These are phyloP conservation scores for Isabelozyma rhagii DNA, from an alignment of 805 yeast genomes.

Conservation along the genomic window DNA sequence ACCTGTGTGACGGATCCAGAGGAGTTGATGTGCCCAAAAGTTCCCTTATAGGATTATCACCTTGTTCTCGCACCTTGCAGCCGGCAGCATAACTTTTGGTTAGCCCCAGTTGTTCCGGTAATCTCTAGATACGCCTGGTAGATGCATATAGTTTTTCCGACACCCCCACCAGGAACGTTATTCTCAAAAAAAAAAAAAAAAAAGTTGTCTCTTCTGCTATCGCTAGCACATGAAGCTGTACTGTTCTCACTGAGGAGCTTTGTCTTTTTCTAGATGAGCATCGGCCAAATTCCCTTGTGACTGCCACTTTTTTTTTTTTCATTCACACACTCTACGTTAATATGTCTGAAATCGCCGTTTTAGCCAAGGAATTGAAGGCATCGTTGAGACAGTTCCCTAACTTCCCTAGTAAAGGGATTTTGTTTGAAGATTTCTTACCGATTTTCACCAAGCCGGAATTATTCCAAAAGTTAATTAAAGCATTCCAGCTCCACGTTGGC, in stretches of 20 bases:
- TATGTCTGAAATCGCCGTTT: slow-evolving; percentile 20
- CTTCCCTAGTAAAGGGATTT: slow-evolving; percentile 89
- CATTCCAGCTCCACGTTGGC: slow-evolving; percentile 73
- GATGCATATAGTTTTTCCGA: too few species aligned
- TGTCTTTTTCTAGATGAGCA: background rate
- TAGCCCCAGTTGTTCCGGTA: too few species aligned
- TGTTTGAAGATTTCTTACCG: slow-evolving; percentile 96
- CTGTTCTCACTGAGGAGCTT: background rate
- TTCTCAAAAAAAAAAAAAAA: too few species aligned
- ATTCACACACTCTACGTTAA: background rate
- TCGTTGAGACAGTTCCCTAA: slow-evolving; percentile 73
- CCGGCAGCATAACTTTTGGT: too few species aligned
- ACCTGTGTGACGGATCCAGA: slow-evolving; percentile 16
- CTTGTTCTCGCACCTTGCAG: too few species aligned
- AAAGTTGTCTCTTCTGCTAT: too few species aligned
- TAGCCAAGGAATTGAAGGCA: slow-evolving; percentile 36
- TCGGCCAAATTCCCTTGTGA: background rate
- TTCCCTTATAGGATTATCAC: background rate
- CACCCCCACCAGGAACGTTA: too few species aligned
- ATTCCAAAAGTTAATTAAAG: slow-evolving; percentile 77
- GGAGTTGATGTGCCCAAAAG: slow-evolving; percentile 6
- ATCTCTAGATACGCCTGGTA: too few species aligned
- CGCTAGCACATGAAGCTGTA: too few species aligned
- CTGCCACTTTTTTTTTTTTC: background rate
- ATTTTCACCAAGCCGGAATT: slow-evolving; percentile 79